Evolutionary conservation across 2,329 filamentous ascomycete genomes (phyloP), one percentile per base, ranked within the genome.

Genomic region (Hypocreales sp.): DNA sequence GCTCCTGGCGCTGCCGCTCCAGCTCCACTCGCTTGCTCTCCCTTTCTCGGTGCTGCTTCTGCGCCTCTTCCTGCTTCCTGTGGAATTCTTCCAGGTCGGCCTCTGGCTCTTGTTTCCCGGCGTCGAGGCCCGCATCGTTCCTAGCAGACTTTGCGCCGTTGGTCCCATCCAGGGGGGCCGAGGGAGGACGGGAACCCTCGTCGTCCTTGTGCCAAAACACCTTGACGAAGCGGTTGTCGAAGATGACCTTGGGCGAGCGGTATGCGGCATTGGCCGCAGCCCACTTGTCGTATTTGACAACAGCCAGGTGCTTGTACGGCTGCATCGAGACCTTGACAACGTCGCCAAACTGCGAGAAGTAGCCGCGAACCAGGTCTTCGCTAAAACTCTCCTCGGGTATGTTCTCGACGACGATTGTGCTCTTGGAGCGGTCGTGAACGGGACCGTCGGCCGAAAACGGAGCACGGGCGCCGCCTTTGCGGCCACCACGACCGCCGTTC

Each of bases 141-240:
- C 34, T 35, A 2, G 26, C 16, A 16, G 27, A 12, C 6, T 28
- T 25, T 1, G 37, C 33, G 28, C 45, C 48, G 24, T 49, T 51
- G 8, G 39, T 30, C 35, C 15, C 42, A 27, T 26, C 38, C n/a
- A 19, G 37, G 18, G 28, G 40, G 35, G 31, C 30, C 2, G 47
- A 44, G 9, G 50, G 33, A 3, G 41, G 42, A 22, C 39, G 10
- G 4, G 25, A 27, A 12, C 60, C 54, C 11, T 53, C 50, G 15
- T 64, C 61, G 5, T 67, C 63, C 39, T 71, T 76, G 44, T 72
- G 65, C 80, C 80, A 87, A 41, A 77, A 84, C 0, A 87, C 76
- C 41, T 83, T 86, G 26, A 90, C 81, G 40, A 90, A 90, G 8
- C 81, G 64, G 39, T 87, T 90, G 41, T 86, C 78, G 43, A 87